phyloP scores from a whole-genome alignment of 1,139 yeast genomes.

The Saccharomyces hybrid region DNA sequence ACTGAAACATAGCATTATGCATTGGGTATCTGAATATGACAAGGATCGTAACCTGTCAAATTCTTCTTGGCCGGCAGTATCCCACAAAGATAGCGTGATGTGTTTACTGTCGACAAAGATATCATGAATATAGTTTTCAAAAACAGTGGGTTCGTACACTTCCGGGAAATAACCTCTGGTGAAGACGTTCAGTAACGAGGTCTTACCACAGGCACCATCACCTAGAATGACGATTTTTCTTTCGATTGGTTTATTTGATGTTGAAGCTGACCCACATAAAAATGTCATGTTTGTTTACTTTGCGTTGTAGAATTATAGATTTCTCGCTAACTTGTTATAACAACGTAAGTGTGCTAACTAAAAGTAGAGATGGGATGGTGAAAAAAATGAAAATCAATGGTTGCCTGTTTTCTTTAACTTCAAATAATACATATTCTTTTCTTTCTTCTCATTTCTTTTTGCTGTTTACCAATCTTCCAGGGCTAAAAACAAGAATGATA shows the following conservation, averaged over 20 bases:
- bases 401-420: neutral
- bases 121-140: conserved; percentile 95
- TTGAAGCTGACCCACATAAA: conserved; percentile 28
- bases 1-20: conserved; percentile 91
- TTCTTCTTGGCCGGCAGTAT: conserved; percentile 98
- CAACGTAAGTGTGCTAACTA: neutral
- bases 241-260: conserved; percentile 43
- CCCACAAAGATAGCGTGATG: conserved; percentile 91
- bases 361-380: neutral
- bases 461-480: neutral
- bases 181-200: conserved; percentile 87
- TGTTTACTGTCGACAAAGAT: conserved; percentile 92
- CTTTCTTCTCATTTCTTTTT: neutral
- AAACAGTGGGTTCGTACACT: conserved; percentile 96
- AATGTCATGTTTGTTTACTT: conserved; percentile 15
- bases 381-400: neutral
- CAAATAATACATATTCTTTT: neutral
- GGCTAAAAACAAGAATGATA: neutral
- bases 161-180: conserved; percentile 97
- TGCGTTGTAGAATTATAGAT: neutral
- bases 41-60: conserved; percentile 86
- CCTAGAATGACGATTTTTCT: conserved; percentile 93
- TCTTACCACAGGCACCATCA: conserved; percentile 94
- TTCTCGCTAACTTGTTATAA: neutral
- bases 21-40: conserved; percentile 90